Base-by-base conservation (phyloP, 331 rosid genomes). In the Malus hybrid region DNA sequence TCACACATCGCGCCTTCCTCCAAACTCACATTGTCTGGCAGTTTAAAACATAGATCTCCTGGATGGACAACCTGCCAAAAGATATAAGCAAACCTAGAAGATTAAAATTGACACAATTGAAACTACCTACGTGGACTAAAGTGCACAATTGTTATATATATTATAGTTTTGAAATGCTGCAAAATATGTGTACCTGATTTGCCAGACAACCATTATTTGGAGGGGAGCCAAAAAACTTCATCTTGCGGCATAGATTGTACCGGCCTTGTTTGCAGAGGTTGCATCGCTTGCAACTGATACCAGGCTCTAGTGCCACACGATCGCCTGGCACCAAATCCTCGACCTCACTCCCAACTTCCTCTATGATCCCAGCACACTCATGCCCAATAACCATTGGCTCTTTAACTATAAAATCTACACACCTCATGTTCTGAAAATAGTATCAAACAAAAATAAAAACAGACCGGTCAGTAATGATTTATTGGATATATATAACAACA, bases 1-100 rank as follows among this genome's bases (percentile, higher is more conserved):
- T 94, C 99, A 29, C 99, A 94, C 97, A 94, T 90, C 55, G 96
- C 97, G 50, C 99, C 99, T 77, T 92, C 99, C 79, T 94, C 99
- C 78, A 92, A 80, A 79, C 97, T 94, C 81, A 90, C 93, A 60
- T 89, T 92, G 28, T 90, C 92, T 2, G 97, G 99, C 20, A 94
- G 83, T 74, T 94, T 92, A 56, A 88, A 94, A 60, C 99, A 90
- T 3, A 94, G 86, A 50, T 94, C 89, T 31, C 97, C 96, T 7
- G 97, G 99, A 82, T 94, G 99, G 79, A 92, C 97, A 69, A 94
- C 79, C 96, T 90, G 88, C 56, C 67, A 62, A 78, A 61, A 67
- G 6, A 28, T 9, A 55, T 1, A 54, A 54, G 60, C 8, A 55
- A 19, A 7, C 60, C 19, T 10, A 42, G 48, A 42, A 42, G 48